phyloP scores from a whole-genome alignment of 1,139 yeast genomes.

The Yamadazyma aaseri region DNA sequence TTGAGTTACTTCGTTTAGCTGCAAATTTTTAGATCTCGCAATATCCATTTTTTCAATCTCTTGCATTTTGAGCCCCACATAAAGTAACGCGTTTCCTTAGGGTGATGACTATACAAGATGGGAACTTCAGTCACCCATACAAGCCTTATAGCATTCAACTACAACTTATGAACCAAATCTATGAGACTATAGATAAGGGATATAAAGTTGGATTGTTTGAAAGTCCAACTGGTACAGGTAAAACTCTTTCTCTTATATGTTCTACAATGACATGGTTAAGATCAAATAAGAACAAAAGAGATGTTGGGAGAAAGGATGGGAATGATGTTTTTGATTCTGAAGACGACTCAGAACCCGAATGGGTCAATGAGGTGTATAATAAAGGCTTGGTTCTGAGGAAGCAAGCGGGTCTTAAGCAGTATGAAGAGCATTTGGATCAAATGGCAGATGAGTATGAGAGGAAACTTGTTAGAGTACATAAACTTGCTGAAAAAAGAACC shows the following conservation, averaged over 20 bases:
- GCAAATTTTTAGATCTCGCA: too few relatives aligned
- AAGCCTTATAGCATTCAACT: slow-evolving; percentile 77
- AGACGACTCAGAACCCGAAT: slow-evolving; percentile 57
- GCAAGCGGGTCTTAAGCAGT: slow-evolving; percentile 33
- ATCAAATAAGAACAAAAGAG: slow-evolving; percentile 42
- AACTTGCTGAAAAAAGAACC: slow-evolving; percentile 10
- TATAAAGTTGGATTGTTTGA: slow-evolving; percentile 82
- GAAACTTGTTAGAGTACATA: slow-evolving; percentile 13
- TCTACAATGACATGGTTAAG: slow-evolving; percentile 86
- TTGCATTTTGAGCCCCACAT: neutral
- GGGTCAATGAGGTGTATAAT: slow-evolving; percentile 52
- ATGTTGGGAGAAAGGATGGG: slow-evolving; percentile 14
- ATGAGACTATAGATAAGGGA: slow-evolving; percentile 55
- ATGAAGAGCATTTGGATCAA: slow-evolving; percentile 38
- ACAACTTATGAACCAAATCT: slow-evolving; percentile 73
- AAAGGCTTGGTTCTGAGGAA: slow-evolving; percentile 30
- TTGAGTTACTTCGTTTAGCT: too few relatives aligned
- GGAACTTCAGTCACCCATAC: slow-evolving; percentile 69
- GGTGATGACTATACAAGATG: slow-evolving; percentile 6
- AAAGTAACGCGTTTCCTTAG: neutral
- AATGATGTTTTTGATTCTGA: slow-evolving; percentile 9
- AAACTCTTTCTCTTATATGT: slow-evolving; percentile 84
- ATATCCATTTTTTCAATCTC: too few relatives aligned
- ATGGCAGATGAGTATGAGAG: slow-evolving; percentile 13
- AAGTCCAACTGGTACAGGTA: slow-evolving; percentile 96